Evolutionary conservation across 495 filamentous ascomycete species (phyloP).

Genomic region (Cairneyella variabilis): DNA sequence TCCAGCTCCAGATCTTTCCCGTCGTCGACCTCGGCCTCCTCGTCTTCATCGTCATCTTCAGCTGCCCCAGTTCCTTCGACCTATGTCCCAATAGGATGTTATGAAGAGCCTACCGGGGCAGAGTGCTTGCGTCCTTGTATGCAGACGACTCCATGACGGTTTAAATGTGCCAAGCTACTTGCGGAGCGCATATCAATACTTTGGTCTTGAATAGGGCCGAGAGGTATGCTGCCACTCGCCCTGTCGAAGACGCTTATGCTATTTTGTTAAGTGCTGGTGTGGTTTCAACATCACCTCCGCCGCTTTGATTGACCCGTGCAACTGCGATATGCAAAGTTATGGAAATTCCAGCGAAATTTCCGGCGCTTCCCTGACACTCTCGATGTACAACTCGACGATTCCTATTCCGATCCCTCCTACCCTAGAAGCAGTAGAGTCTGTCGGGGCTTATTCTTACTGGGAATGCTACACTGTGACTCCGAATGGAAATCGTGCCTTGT

Average conservation of each 20-base stretch:
- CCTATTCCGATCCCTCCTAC: not conserved
- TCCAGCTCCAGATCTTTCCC: too few relatives aligned
- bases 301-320: not conserved
- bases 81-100: not conserved
- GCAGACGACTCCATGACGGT: not conserved
- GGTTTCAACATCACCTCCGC: not conserved
- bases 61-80: not conserved
- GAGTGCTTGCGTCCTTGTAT: not conserved
- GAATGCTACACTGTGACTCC: not conserved
- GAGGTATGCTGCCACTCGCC: not conserved
- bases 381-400: not conserved
- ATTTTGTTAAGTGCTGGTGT: not conserved
- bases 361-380: not conserved
- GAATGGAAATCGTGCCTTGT: not conserved
- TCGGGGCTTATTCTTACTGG: not conserved
- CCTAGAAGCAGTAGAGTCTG: not conserved
- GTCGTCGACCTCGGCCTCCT: too few relatives aligned
- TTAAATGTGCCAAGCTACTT: not conserved
- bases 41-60: too few relatives aligned
- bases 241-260: too few relatives aligned
- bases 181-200: not conserved
- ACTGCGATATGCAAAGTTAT: not conserved
- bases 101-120: not conserved
- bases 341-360: not conserved
- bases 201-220: not conserved